A percentile compares a stretch with the other conserved stretches of the same genome.
Conservation (phyloP, 2,329 filamentous ascomycete species). For the Colletotrichum nymphaeae region DNA sequence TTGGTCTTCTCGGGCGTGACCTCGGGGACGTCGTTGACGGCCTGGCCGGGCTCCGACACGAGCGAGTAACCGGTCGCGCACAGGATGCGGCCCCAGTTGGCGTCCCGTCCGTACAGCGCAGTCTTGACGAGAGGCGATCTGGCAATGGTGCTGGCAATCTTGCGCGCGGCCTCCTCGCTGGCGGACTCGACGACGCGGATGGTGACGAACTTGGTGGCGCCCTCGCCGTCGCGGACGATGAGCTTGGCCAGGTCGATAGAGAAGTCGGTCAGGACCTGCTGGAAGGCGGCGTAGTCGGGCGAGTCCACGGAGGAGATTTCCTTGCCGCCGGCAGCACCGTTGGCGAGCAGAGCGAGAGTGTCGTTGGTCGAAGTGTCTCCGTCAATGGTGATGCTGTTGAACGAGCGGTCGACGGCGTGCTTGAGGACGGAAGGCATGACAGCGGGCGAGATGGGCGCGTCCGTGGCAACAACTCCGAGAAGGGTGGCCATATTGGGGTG, state of each 20-base stretch:
- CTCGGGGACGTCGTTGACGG: slow-evolving; percentile 69
- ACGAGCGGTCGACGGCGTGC: slow-evolving; percentile 82
- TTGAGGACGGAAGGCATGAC: slow-evolving; percentile 78
- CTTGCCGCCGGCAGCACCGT: slow-evolving; percentile 86
- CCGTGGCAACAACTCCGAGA: slow-evolving; percentile 90
- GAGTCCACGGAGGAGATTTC: slow-evolving; percentile 66
- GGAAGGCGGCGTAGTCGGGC: slow-evolving; percentile 77
- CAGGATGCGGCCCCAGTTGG: slow-evolving; percentile 97
- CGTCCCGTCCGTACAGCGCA: slow-evolving; percentile 94
- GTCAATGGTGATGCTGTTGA: slow-evolving; percentile 97
- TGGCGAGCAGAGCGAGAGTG: slow-evolving; percentile 93
- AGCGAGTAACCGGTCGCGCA: slow-evolving; percentile 90
- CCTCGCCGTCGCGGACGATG: slow-evolving; percentile 95
- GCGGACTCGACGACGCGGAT: slow-evolving; percentile 83
- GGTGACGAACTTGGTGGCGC: slow-evolving; percentile 97
- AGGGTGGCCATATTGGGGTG: slow-evolving; percentile 99
- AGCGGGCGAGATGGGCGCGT: slow-evolving; percentile 79
- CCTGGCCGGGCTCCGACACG: slow-evolving; percentile 67
- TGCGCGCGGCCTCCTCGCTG: slow-evolving; percentile 76
- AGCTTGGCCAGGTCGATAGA: slow-evolving; percentile 88
- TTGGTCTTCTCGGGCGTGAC: slow-evolving; percentile 78
- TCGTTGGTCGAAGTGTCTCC: slow-evolving; percentile 98
- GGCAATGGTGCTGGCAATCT: slow-evolving; percentile 89
- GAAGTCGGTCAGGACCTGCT: slow-evolving; percentile 78
- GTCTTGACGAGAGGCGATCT: slow-evolving; percentile 96